phyloP scores from a whole-genome alignment of 192 early-diverging fungal genomes.

The Cetraspora pellucida region DNA sequence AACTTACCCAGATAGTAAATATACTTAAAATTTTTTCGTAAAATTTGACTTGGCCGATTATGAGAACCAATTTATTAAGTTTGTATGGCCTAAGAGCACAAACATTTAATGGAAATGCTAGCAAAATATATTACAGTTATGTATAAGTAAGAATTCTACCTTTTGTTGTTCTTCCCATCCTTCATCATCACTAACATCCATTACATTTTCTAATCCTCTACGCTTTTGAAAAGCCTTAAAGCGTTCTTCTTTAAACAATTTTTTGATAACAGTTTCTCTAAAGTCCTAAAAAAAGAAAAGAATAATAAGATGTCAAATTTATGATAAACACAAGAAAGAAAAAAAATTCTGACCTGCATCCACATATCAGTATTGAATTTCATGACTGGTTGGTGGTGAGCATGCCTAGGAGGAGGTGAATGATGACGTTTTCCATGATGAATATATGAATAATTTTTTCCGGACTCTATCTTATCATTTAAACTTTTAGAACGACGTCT shows the following conservation, averaged over 20 bases:
- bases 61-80: no score
- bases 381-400: constrained; percentile 38
- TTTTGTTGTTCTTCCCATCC: constrained; percentile 35
- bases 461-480: background rate
- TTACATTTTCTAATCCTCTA: constrained; percentile 11
- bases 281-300: constrained; percentile 30
- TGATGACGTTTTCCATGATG: constrained; percentile 10
- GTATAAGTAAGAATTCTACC: background rate
- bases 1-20: no score
- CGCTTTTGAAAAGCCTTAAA: constrained; percentile 38
- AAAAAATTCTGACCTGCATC: constrained; percentile 35
- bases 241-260: constrained; percentile 37
- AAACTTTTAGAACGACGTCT: constrained; percentile 22
- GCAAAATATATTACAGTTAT: background rate
- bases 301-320: background rate
- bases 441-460: background rate
- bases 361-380: constrained; percentile 36
- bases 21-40: no score
- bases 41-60: no score
- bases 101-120: background rate
- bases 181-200: constrained; percentile 36
- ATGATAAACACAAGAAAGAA: background rate
- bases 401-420: constrained; percentile 31
- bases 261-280: constrained; percentile 25
- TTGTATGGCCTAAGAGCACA: background rate